Base-by-base conservation (phyloP, 2,329 filamentous ascomycete genomes). In the Helotiales sp. region DNA sequence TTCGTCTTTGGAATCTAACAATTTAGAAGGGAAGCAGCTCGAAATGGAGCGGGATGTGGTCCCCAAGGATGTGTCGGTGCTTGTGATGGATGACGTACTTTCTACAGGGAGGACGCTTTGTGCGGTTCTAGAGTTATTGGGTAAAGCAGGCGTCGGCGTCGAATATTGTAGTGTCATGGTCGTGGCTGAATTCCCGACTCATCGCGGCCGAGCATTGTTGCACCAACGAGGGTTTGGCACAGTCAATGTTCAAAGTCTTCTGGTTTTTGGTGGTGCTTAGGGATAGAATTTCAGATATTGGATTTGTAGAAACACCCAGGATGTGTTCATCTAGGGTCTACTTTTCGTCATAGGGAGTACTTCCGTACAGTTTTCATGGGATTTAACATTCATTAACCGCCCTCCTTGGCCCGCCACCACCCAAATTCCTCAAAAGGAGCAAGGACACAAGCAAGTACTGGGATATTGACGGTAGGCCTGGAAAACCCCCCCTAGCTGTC, bases 11-110 rank as follows among this genome's bases (percentile, higher is more conserved):
- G 63, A 62, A 58, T 69, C 75, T 1, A 65, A 70, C 1, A 57
- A 72, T 15, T 57, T 64, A 5, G 69, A 67, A 59, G 75, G 78
- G 64, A 78, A 80, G 43, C 73, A 67, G 34, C 81, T 89, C 6
- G 86, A 87, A 77, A 85, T 89, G 74, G 78, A 79, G 17, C 72
- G 71, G 20, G 77, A 82, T 77, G 75, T 77, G 43, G 34, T 89
- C 20, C 71, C 78, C 0, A 72, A 43, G n/a, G 65, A 64, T 24
- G 60, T 32, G 13, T 69, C 65, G 43, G 69, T 72, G 13, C 65
- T 74, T 8, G 64, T 74, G 5, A 64, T 73, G 26, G 72, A 74
- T 30, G 71, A 72, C 69, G 72, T 73, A 30, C 69, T 74, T 71
- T 59, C 72, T 11, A 72, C 71, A 15, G 72, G 72, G 32, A 54